Evolutionary conservation across 441 rosid genomes (phyloP), one percentile per base, ranked within the genome.

Genomic region (Iberis amara): DNA sequence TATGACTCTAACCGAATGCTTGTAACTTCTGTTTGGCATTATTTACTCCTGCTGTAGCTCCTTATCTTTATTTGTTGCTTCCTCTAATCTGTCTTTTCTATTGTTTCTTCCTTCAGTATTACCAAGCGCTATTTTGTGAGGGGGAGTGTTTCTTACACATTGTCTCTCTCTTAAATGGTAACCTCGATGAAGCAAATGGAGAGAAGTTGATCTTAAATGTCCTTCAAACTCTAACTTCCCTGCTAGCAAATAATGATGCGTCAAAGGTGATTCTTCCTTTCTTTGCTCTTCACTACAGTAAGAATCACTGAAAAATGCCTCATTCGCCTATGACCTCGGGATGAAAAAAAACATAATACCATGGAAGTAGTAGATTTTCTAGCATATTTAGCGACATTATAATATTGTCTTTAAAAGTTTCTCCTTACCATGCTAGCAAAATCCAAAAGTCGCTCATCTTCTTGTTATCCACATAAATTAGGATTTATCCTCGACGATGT

Each of bases 91-190:
- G 61, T 30, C 24, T 49, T 52, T 44, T 54, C 77, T 69, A 35
- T 73, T 30, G 31, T 45, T 51, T 59, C 43, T 71, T 63, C 56
- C 52, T 76, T 66, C 92, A 94, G 99, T 80, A 94, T 62, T 89
- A 80, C 72, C 99, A 94, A 71, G 77, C 79, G 41, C 71, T 86
- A 68, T 94, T 94, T 69, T 83, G 91, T 60, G 96, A 89, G 37
- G 94, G 95, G 24, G 96, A 85, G 74, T 94, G 99, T 77, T 94
- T 89, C 82, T 68, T 94, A 76, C 96, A 89, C 68, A 83, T 94
- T 46, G 94, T 94, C 55, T 94, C 97, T 59, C 76, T 89, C 52
- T 74, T 94, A 57, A 94, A 89, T 79, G 95, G 99, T 47, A 89
- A 83, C 57, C 80, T 83, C 59, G 94, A 86, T 59, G 81, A 72